phyloP scores from a whole-genome alignment of 2,329 filamentous ascomycete species.

The Trichoderma sp. region DNA sequence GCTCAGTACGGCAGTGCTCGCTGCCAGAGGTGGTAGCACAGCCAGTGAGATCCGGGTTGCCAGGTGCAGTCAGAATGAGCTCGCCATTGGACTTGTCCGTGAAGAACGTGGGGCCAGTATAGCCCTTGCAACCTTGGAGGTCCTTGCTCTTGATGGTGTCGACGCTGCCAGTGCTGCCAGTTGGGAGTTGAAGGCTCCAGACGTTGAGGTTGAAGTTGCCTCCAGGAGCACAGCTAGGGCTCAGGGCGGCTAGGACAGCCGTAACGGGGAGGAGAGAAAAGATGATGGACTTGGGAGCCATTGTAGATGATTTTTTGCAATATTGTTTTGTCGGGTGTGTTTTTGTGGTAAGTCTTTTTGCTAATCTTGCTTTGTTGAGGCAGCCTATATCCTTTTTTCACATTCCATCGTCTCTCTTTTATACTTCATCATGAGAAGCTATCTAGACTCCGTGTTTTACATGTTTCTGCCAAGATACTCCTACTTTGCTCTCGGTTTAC shows the following conservation, averaged over 20 bases:
- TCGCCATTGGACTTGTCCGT: constrained; percentile 33
- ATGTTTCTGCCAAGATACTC: not conserved
- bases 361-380: not conserved
- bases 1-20: constrained; percentile 41
- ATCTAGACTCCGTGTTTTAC: not conserved
- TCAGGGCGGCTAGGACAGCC: constrained; percentile 10
- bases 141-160: constrained; percentile 29
- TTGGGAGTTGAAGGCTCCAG: constrained; percentile 41
- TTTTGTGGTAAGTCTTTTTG: not conserved
- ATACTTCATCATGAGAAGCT: not conserved
- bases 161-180: constrained; percentile 25
- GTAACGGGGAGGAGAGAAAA: not conserved
- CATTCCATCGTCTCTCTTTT: not conserved
- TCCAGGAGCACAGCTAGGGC: constrained; percentile 13
- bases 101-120: constrained; percentile 35
- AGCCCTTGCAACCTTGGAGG: constrained; percentile 37
- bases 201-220: constrained; percentile 34
- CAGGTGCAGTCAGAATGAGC: constrained; percentile 40
- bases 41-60: constrained; percentile 29
- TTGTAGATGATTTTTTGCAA: not conserved
- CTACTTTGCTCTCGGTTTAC: not conserved
- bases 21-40: constrained; percentile 41
- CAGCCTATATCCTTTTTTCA: not conserved
- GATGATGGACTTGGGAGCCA: constrained; percentile 8
- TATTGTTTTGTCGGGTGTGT: not conserved